phyloP scores from a whole-genome alignment of 1,284 basidiomycete genomes.

The Pholiota adiposa region DNA sequence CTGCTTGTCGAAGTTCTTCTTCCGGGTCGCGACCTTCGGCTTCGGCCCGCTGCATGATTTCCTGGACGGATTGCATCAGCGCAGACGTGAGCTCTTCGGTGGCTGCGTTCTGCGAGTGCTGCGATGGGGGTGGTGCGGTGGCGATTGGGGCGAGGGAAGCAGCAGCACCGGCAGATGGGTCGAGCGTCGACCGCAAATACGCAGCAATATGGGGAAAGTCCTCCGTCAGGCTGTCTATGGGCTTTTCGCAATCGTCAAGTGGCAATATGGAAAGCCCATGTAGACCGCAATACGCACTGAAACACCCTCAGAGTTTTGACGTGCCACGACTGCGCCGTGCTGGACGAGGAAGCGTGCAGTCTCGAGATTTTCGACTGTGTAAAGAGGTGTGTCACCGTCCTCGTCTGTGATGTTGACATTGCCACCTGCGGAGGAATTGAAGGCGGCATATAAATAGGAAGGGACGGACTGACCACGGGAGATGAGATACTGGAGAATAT shows the following conservation, averaged over 20 bases:
- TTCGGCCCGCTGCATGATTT: constrained; percentile 70
- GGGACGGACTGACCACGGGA: constrained; percentile 53
- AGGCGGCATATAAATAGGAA: constrained; percentile 17
- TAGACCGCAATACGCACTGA: constrained; percentile 55
- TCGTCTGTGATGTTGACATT: constrained; percentile 86
- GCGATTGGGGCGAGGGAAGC: constrained; percentile 18
- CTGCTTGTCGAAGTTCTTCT: constrained; percentile 59
- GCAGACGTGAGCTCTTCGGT: constrained; percentile 72
- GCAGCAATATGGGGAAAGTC: constrained; percentile 81
- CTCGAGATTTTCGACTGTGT: constrained; percentile 83
- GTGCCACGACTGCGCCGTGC: constrained; percentile 73
- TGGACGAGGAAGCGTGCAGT: constrained; percentile 82
- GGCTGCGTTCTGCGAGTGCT: constrained; percentile 69
- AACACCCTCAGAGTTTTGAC: constrained; percentile 72
- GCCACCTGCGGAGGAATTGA: constrained; percentile 57
- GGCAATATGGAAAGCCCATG: constrained; percentile 4
- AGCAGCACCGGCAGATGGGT: constrained; percentile 28
- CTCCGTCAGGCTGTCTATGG: constrained; percentile 74
- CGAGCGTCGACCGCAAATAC: constrained; percentile 60
- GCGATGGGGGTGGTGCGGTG: constrained; percentile 46
- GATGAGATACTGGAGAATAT: constrained; percentile 81
- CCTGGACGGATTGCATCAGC: constrained; percentile 67
- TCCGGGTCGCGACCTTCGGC: constrained; percentile 65
- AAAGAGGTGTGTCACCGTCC: constrained; percentile 91
- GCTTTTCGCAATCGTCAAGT: constrained; percentile 45